Percentiles rank a stretch among this genome's conserved stretches.
phyloP scores from a whole-genome alignment of 805 yeast genomes.

The Debaryomyces hansenii region DNA sequence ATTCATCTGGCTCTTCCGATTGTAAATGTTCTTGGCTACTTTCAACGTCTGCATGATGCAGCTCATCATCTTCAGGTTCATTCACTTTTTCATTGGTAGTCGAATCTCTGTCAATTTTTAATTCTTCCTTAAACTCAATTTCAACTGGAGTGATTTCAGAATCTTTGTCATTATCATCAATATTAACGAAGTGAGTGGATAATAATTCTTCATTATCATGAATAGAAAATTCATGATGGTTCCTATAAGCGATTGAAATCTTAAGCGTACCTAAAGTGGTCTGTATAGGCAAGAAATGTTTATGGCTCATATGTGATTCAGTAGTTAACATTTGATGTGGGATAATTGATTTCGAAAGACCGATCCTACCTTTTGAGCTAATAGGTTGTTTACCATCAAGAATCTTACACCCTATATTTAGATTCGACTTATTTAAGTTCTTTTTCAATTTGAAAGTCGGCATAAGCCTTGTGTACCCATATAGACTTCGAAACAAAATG shows the following conservation, averaged over 20 bases:
- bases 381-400: constrained; percentile 80
- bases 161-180: constrained; percentile 34
- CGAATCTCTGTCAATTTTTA: not conserved
- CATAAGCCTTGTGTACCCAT: constrained; percentile 62
- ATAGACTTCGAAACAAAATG: constrained; percentile 70
- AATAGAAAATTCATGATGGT: constrained; percentile 64
- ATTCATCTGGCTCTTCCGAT: constrained; percentile 4
- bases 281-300: constrained; percentile 65
- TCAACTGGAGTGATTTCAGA: not conserved
- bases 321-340: constrained; percentile 36
- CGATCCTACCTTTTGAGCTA: constrained; percentile 79
- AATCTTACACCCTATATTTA: constrained; percentile 58
- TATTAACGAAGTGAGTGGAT: constrained; percentile 53
- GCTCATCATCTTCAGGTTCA: not conserved
- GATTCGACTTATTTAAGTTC: constrained; percentile 16
- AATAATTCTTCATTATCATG: constrained; percentile 66
- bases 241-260: constrained; percentile 78
- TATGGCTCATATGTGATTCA: constrained; percentile 57
- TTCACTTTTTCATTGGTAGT: not conserved
- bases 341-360: constrained; percentile 69
- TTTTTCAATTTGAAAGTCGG: constrained; percentile 68
- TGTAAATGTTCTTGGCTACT: not conserved
- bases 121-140: not conserved
- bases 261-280: constrained; percentile 75
- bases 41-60: not conserved